A percentile compares a stretch with the other conserved stretches of the same genome.
phyloP scores from a whole-genome alignment of 2,329 filamentous ascomycete species.

The Xylariaceae sp. region DNA sequence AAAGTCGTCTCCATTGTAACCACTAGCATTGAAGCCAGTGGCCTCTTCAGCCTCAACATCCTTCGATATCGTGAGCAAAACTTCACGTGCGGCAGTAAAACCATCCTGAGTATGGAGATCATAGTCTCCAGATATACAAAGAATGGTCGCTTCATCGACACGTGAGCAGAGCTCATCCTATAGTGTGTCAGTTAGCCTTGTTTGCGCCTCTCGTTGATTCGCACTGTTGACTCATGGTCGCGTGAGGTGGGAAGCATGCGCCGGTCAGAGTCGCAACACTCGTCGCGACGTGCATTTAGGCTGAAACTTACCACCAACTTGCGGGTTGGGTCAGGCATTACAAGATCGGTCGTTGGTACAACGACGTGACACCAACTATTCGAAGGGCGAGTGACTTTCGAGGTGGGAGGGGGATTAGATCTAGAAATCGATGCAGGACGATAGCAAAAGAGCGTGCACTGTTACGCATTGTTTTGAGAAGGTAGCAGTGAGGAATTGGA shows the following conservation, averaged over 20 bases:
- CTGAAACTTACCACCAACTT: constrained; percentile 21
- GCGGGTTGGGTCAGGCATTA: constrained; percentile 21
- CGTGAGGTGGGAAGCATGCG: not conserved
- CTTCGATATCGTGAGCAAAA: constrained; percentile 61
- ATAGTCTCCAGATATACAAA: constrained; percentile 70
- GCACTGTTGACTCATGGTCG: not conserved
- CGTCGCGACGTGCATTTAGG: too few relatives aligned
- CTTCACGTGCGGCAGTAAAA: constrained; percentile 49
- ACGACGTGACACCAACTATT: not conserved
- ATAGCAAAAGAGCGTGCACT: constrained; percentile 2
- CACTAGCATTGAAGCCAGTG: constrained; percentile 73
- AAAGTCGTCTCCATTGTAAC: constrained; percentile 47
- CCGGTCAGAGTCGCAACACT: not conserved
- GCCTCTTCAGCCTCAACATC: constrained; percentile 63
- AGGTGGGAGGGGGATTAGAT: not conserved
- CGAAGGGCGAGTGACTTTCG: not conserved
- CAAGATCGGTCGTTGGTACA: not conserved
- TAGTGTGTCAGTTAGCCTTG: too few relatives aligned
- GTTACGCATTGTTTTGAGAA: constrained; percentile 12
- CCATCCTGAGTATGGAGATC: constrained; percentile 52
- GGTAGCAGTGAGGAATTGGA: not conserved
- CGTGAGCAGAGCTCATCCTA: constrained; percentile 68
- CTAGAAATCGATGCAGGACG: too few relatives aligned
- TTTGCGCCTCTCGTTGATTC: too few relatives aligned
- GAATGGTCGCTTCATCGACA: constrained; percentile 71